Base-by-base conservation (phyloP, 176 grass and related monocot genomes). In the Alloteropsis semialata region DNA sequence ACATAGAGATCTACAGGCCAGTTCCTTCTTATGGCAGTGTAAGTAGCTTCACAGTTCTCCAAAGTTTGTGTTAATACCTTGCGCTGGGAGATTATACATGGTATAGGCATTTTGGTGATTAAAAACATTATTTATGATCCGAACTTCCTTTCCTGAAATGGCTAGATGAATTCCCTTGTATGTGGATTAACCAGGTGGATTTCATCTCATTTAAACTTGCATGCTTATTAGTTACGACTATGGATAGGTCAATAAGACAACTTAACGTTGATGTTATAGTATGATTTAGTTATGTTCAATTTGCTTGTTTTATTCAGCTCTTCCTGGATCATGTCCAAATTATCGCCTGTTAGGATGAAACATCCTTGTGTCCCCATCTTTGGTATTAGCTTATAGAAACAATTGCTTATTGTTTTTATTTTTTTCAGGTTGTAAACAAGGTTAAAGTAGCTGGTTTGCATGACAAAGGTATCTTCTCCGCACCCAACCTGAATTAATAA, bases 371-470 rank as follows among this genome's bases (percentile, higher is more conserved):
- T 0, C 4, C 29, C 69, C 37, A 69, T 74, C 22, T 72, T 69
- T 58, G n/a, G 32, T 8, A 7, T 49, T 21, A 77, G 71, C 43
- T 70, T 38, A 74, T 77, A 12, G 42, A 65, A 92, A 51, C 16
- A 28, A 62, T 84, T 21, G 41, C 2, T 6, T 72, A 7, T 22
- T 84, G 10, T 48, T 60, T 74, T 83, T 73, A 58, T 79, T 84
- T 74, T 74, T 0, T 84, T 89, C 92, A 95, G 96, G 80, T 92
- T 87, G 65, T 95, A 84, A 98, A 98, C 85, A 93, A 88, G 53
- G 37, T 77, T 83, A 80, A 92, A 25, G 41, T 98, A 83, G 87
- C 96, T 65, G 92, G 92, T 28, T 92, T 98, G 80, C 91, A 98
- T 33, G 96, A 98, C 65, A 98, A 98, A 92, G 96, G 96, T 95